Evolutionary conservation across 352 stramenopile genomes (phyloP), one percentile per base, ranked within the genome.

Genomic region (Globisporangium paddicum): DNA sequence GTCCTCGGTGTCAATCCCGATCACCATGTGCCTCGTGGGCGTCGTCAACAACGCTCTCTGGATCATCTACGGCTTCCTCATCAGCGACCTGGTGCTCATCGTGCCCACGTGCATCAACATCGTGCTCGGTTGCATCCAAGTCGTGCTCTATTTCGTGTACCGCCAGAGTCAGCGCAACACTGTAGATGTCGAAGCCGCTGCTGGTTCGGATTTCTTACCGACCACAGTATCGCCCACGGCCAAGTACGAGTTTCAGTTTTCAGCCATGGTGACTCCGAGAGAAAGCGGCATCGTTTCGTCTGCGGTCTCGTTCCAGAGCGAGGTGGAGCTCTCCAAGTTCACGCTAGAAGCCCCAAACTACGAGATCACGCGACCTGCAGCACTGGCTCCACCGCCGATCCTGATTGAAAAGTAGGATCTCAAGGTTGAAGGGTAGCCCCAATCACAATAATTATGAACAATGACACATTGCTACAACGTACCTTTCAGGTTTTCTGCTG

Each of bases 11-110:
- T 90, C 75, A 21, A 73, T 93, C 47, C 76, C 72, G 25, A 75
- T 90, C 46, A 62, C 68, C 1, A 88, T 93, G 79, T 75, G 84
- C 41, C 28, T 82, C 40, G 70, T 79, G 14, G 82, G 78, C 2
- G 49, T 74, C n/a, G 56, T 78, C 53, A 93, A 90, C 77, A 93
- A 90, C 62, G 54, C 69, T 14, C 60, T 90, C n/a, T 93, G 82
- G 82, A 66, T 88, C 44, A 62, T 85, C 52, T 93, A 90, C 69
- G 77, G 75, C 30, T 47, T 66, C 35, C 62, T 89, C 32, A 62
- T 86, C 26, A 41, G 68, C 48, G 75, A 90, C 35, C 45, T 74
- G n/a, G 62, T 90, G 44, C 51, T 93, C n/a, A 57, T 90, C 26
- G 56, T 82, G 35, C 82, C 80, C 5, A 72, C 69, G 5, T 60